Conservation (phyloP, 345 rosid species). For the Draba incana region DNA sequence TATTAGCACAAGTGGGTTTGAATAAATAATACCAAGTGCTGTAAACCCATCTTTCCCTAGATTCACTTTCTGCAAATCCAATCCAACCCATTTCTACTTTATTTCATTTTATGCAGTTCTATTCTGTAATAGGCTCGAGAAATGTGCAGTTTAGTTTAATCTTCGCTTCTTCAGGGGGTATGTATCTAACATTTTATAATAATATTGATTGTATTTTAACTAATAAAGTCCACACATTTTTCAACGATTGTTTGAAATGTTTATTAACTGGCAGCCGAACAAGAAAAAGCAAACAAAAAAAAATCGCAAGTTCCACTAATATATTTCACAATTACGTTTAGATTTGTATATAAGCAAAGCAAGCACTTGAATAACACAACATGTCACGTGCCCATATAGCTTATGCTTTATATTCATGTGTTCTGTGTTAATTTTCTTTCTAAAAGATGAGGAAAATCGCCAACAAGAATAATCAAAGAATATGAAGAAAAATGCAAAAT, state of each 20-base stretch:
- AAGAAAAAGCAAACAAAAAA: background rate
- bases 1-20: conserved; percentile 29
- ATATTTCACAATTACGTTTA: too few species aligned
- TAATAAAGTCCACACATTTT: background rate
- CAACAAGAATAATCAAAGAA: background rate
- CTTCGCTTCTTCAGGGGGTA: conserved; percentile 35
- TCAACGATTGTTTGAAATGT: background rate
- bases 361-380: too few species aligned
- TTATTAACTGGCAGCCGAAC: conserved; percentile 13
- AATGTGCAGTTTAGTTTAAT: conserved; percentile 28
- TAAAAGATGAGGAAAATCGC: background rate
- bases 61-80: conserved; percentile 42
- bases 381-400: conserved; percentile 18
- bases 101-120: conserved; percentile 21
- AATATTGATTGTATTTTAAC: conserved; percentile 16
- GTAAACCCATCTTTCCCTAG: conserved; percentile 34
- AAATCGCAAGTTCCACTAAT: background rate
- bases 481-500: background rate
- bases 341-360: background rate
- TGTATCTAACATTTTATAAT: conserved; percentile 31
- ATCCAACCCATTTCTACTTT: conserved; percentile 34
- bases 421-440: background rate
- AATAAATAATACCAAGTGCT: conserved; percentile 21
- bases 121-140: conserved; percentile 31
- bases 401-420: background rate